Evolutionary conservation across 345 rosid genomes (phyloP).

Genomic region (Balakata baccata): DNA sequence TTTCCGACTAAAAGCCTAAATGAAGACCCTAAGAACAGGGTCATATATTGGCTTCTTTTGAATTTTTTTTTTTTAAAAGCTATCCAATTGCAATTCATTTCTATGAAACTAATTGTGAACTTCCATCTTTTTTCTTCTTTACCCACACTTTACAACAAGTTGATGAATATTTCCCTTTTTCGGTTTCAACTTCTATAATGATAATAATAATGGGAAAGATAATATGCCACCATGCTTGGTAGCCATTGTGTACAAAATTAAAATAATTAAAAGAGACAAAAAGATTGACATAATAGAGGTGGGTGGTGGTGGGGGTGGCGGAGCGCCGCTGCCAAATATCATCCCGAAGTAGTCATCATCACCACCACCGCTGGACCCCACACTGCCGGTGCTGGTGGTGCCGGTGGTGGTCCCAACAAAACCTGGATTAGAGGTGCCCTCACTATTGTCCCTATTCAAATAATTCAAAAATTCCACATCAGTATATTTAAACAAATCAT

Average conservation of each 20-base stretch:
- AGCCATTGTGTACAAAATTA: slow-evolving; percentile 33
- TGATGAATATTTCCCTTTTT: neutral
- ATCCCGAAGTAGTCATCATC: slow-evolving; percentile 52
- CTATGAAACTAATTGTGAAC: neutral
- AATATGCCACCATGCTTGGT: slow-evolving; percentile 26
- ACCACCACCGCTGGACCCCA: slow-evolving; percentile 23
- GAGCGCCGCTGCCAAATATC: slow-evolving; percentile 60
- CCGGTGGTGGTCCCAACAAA: slow-evolving; percentile 33
- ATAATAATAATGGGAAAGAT: slow-evolving; percentile 12
- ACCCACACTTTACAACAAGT: neutral
- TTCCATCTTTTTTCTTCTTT: neutral
- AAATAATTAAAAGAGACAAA: slow-evolving; percentile 47
- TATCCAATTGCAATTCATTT: neutral
- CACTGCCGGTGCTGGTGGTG: slow-evolving; percentile 29
- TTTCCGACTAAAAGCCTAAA: no score
- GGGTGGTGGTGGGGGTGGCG: slow-evolving; percentile 22
- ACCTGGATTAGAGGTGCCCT: slow-evolving; percentile 46
- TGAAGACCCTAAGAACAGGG: slow-evolving; percentile 22
- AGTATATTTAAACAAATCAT: neutral
- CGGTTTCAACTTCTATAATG: slow-evolving; percentile 3
- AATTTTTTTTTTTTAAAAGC: neutral
- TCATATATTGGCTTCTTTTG: neutral
- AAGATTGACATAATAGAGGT: slow-evolving; percentile 24
- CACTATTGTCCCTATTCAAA: slow-evolving; percentile 45
- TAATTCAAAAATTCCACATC: slow-evolving; percentile 4